Evolutionary conservation across 1,284 basidiomycete genomes (phyloP), one percentile per base, ranked within the genome.

Genomic region (Apiotrichum porosum): DNA sequence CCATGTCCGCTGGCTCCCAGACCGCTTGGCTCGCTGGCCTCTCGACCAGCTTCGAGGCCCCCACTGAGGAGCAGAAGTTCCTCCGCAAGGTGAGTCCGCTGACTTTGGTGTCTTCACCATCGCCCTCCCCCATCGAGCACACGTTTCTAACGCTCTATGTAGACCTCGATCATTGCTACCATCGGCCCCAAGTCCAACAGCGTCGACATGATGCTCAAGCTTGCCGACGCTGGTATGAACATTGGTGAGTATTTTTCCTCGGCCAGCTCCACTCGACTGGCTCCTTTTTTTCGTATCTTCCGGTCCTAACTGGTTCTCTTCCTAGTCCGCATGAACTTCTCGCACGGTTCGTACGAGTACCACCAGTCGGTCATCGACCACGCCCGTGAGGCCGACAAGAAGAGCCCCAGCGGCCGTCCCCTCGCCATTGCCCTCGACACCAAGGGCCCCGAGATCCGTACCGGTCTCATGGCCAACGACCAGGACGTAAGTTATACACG

Each of bases 391-490:
- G 85, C 88, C 77, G 80, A 88, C 51, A 82, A 81, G 40, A 81
- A 74, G 60, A 80, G 83, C 62, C 82, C 82, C 52, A 53, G 38
- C 32, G 90, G 89, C 46, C 88, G 95, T 47, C 93, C 95, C 21
- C 81, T 99, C 42, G 95, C 95, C 46, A 97, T 99, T 67, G 95
- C 95, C 63, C 80, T 99, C 46, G 95, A 99, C 77, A 98, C 95
- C 60, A 98, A 98, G 88, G 95, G 95, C 45, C 95, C 95, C 33
- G 95, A 98, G 78, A 99, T 99, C 78, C 86, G 95, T 63, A 98
- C 95, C 38, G 95, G 95, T 61, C 69, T 93, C 68, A 98, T 95
- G 80, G 83, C 79, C 72, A 82, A 90, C 71, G 82, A 83, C 69
- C 77, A 80, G 61, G 95, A 99, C 68, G 88, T 91, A 69, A 66